Percentiles rank a stretch among this genome's conserved stretches.
Evolutionary conservation across 179 eudicot species (phyloP).

Genomic region (Amaranthus tricolor): DNA sequence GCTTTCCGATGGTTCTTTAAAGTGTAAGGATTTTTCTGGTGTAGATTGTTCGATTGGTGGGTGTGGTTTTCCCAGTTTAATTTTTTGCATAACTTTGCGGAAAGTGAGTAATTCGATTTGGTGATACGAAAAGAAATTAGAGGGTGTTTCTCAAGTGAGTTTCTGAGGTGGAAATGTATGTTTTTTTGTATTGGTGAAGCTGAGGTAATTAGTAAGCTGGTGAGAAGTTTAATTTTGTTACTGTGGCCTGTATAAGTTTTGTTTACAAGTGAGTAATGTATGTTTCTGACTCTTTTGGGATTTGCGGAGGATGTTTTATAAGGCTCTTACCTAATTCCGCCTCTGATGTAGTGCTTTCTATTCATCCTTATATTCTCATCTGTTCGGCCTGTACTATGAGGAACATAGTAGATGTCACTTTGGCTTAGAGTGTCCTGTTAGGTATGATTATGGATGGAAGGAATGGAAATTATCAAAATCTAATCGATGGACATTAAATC

Average conservation of each 20-base stretch:
- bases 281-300: neutral
- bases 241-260: neutral
- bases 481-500: neutral
- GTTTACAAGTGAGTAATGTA: neutral
- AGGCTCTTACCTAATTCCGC: neutral
- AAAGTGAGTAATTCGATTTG: no score
- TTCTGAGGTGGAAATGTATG: neutral
- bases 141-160: neutral
- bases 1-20: neutral
- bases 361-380: neutral
- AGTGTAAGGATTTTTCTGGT: neutral
- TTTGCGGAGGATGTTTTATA: neutral
- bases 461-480: neutral
- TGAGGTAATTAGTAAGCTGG: neutral
- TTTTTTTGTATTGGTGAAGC: neutral
- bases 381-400: neutral
- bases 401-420: neutral
- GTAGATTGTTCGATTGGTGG: neutral
- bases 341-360: neutral
- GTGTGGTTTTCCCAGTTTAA: neutral
- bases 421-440: neutral
- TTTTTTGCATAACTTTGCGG: no score
- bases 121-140: neutral
- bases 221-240: neutral
- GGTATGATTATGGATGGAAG: neutral